These are phyloP conservation scores for Echria macrotheca DNA, from an alignment of 495 filamentous ascomycete species.

Conservation along the genomic window DNA sequence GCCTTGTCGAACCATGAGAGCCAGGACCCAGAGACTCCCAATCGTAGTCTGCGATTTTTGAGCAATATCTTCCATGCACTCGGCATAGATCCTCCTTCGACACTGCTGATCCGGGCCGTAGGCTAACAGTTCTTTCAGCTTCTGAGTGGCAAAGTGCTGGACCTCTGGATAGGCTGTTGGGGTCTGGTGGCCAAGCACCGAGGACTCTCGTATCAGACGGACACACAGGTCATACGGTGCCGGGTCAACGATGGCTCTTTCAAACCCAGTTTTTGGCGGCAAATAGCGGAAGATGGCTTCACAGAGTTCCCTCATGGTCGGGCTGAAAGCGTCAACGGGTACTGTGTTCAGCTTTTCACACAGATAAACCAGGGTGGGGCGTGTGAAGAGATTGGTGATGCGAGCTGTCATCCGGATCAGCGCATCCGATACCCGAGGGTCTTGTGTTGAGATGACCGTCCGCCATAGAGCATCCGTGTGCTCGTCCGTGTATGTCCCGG, in stretches of 20 bases:
- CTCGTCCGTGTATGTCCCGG: conserved; percentile 59
- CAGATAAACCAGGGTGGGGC: conserved; percentile 58
- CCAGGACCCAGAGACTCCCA: conserved; percentile 69
- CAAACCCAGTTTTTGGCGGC: conserved; percentile 13
- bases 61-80: conserved; percentile 44
- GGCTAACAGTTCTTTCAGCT: conserved; percentile 47
- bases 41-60: conserved; percentile 35
- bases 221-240: conserved; percentile 54
- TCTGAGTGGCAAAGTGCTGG: conserved; percentile 54
- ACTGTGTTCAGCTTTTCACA: conserved; percentile 67
- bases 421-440: conserved; percentile 77
- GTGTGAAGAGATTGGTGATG: conserved; percentile 56
- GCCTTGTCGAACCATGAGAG: conserved; percentile 46
- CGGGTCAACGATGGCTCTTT: conserved; percentile 11
- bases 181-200: conserved; percentile 34
- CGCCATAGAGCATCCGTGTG: conserved; percentile 84
- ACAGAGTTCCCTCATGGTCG: conserved; percentile 51
- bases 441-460: conserved; percentile 73
- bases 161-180: conserved; percentile 40
- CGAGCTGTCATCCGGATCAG: conserved; percentile 67
- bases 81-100: conserved; percentile 35
- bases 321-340: conserved; percentile 52
- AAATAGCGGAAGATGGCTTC: conserved; percentile 34
- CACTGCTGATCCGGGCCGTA: conserved; percentile 28
- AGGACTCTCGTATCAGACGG: conserved; percentile 63